Evolutionary conservation across 2,329 filamentous ascomycete genomes (phyloP).

Genomic region (Pyrenophora graminea): DNA sequence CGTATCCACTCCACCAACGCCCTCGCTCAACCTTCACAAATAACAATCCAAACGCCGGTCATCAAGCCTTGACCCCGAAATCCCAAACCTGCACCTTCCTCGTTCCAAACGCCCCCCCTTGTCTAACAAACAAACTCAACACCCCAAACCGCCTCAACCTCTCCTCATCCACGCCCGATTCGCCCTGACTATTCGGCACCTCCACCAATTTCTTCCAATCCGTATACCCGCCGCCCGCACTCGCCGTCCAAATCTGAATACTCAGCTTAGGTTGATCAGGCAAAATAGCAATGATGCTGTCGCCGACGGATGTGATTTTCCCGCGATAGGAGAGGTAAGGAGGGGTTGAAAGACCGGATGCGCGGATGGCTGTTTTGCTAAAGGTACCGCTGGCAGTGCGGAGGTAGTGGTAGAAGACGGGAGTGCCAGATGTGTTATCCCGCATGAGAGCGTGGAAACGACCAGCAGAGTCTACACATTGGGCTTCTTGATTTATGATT

Average conservation of each 20-base stretch:
- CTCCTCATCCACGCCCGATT: constrained; percentile 40
- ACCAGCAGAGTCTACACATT: constrained; percentile 52
- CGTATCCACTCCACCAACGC: no score
- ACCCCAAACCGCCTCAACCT: constrained; percentile 29
- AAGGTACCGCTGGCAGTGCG: constrained; percentile 34
- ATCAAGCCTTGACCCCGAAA: constrained; percentile 21
- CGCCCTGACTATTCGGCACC: constrained; percentile 37
- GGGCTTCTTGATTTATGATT: constrained; percentile 57
- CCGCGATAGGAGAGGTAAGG: constrained; percentile 41
- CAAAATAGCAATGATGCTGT: constrained; percentile 36
- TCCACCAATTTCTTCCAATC: constrained; percentile 40
- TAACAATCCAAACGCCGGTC: no score
- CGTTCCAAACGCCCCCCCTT: constrained; percentile 39
- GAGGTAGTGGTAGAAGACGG: constrained; percentile 41
- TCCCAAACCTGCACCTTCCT: constrained; percentile 45
- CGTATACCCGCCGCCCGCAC: constrained; percentile 29
- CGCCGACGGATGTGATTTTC: constrained; percentile 35
- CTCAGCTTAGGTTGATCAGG: constrained; percentile 38
- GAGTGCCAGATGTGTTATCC: constrained; percentile 42
- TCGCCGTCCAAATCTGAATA: constrained; percentile 36
- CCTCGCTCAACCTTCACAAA: no score
- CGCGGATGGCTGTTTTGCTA: constrained; percentile 38
- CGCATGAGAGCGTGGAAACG: constrained; percentile 57
- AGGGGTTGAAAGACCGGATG: constrained; percentile 32
- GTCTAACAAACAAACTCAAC: constrained; percentile 42